Conservation (phyloP, 768 basidiomycete genomes). For the Russula olivacea region DNA sequence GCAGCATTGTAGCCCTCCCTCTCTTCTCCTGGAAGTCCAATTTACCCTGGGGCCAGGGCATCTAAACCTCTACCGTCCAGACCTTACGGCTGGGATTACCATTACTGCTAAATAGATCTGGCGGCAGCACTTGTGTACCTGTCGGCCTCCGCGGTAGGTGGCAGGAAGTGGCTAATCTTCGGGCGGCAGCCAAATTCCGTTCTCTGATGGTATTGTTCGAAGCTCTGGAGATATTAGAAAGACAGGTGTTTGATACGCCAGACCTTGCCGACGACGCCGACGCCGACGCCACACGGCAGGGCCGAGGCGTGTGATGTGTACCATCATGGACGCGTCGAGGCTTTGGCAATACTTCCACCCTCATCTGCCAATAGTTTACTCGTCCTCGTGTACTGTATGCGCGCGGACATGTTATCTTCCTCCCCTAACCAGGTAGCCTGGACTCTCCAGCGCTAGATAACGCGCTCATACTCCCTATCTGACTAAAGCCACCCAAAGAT, state of each 20-base stretch:
- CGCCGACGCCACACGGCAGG: neutral
- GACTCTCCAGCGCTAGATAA: slow-evolving; percentile 8
- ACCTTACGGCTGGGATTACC: slow-evolving; percentile 1
- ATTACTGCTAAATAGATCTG: neutral
- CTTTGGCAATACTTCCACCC: neutral
- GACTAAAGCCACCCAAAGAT: neutral
- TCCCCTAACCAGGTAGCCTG: neutral
- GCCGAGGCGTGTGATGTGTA: neutral
- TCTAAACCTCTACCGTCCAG: neutral
- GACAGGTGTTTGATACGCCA: neutral
- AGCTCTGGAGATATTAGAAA: neutral
- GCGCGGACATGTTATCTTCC: neutral
- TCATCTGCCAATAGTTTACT: neutral
- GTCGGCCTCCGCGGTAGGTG: neutral
- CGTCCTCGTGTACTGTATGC: neutral
- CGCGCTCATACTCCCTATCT: neutral
- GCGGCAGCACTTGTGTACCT: neutral
- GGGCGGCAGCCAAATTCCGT: neutral
- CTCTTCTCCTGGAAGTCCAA: neutral
- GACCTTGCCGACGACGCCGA: neutral
- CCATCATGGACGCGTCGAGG: neutral
- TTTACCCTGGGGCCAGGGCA: slow-evolving; percentile 2
- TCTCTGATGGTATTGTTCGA: neutral
- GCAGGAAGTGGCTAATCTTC: neutral
- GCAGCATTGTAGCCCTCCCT: neutral